Percentiles rank a stretch among this genome's conserved stretches.
These are phyloP conservation scores for Yueomyces sinensis DNA, from an alignment of 805 yeast genomes.

Conservation along the genomic window DNA sequence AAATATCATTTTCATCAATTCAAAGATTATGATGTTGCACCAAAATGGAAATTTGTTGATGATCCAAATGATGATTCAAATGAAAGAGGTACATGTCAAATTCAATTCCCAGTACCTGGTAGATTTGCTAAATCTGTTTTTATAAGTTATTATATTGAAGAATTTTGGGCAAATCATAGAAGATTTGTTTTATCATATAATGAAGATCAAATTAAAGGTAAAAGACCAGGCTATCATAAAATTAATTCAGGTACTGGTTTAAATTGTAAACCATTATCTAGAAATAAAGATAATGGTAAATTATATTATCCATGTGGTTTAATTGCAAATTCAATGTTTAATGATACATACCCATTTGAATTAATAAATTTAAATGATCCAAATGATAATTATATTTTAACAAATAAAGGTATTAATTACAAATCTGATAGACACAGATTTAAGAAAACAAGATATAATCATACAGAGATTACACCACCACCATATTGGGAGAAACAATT, in stretches of 20 bases:
- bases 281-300: slow-evolving; percentile 33
- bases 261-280: slow-evolving; percentile 51
- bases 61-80: slow-evolving; percentile 33
- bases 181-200: slow-evolving; percentile 83
- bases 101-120: slow-evolving; percentile 64
- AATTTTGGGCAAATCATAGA: slow-evolving; percentile 88
- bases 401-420: slow-evolving; percentile 71
- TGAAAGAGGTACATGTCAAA: slow-evolving; percentile 45
- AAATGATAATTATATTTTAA: slow-evolving; percentile 22
- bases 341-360: slow-evolving; percentile 57
- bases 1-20: slow-evolving; percentile 40
- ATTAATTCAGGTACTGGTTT: slow-evolving; percentile 37
- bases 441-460: slow-evolving; percentile 56
- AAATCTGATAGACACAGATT: slow-evolving; percentile 56
- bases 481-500: slow-evolving; percentile 72
- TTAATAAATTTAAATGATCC: slow-evolving; percentile 24
- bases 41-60: slow-evolving; percentile 58
- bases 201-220: slow-evolving; percentile 73
- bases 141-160: slow-evolving; percentile 71
- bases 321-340: slow-evolving; percentile 84
- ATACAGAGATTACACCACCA: slow-evolving; percentile 76
- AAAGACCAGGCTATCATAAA: slow-evolving; percentile 40
- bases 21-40: slow-evolving; percentile 26
- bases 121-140: slow-evolving; percentile 64
- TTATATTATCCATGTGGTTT: slow-evolving; percentile 89